Base-by-base conservation (phyloP, 345 rosid species). In the Raphanus sativus region DNA sequence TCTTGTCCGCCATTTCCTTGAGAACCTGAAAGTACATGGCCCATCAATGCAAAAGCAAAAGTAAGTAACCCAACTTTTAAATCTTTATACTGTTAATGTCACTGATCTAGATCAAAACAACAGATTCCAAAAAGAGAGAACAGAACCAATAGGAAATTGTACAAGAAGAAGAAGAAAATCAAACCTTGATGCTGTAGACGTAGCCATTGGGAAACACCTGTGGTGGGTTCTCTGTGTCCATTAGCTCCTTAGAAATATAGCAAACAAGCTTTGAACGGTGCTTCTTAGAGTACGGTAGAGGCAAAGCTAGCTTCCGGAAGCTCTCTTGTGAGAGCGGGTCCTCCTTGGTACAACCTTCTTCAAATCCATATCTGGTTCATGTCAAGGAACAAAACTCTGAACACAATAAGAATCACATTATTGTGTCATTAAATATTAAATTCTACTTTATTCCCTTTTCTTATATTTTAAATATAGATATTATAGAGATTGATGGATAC, bases 211-310 rank as follows among this genome's bases (percentile, higher is more conserved):
- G 99, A 63, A 95, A 82, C 82, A 95, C 99, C 81, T 87, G 92
- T 2, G 99, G 99, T 36, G 98, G 98, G 79, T 95, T 95, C 89
- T 92, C 99, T 3, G 99, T 89, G 86, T 95, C 98, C 97, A 95
- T 95, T 8, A 91, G 85, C 83, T 92, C 93, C 83, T 91, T 95
- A 12, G 98, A 86, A 81, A 95, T 92, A 83, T 89, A 92, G 83
- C 99, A 95, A 64, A 95, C 97, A 60, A 95, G 98, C 88, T 95
- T 95, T 5, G 97, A 95, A 75, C 92, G 94, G 74, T 92, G 96
- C 87, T 89, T 97, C 85, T 95, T 95, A 8, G 99, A 95, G 84
- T 73, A 91, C 0, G 98, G 98, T 69, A 95, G 81, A 29, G 94
- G 96, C 81, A 72, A 26, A 45, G 99, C 98, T 74, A 95, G 84